Evolutionary conservation across 768 basidiomycete genomes (phyloP), one percentile per base, ranked within the genome.

Genomic region (Naganishia friedmannii): DNA sequence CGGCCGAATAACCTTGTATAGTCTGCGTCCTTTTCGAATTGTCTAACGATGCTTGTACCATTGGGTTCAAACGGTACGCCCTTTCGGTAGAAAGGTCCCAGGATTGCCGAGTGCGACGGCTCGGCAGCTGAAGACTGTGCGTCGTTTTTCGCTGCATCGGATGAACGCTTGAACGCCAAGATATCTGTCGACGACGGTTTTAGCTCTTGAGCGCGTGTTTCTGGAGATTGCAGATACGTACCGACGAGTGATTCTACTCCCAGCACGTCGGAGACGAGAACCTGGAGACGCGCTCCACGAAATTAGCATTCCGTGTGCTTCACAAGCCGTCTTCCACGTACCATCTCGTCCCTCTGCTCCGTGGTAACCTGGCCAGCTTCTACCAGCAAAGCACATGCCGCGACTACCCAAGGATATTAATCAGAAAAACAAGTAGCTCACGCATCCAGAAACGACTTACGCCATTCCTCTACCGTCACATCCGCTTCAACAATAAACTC

Each of bases 11-110:
- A 60, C 48, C 74, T 67, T 28, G 23, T 60, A 46, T 42, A 68
- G 70, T 3, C 68, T 51, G 23, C 70, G 71, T 51, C 69, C 70
- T 8, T 70, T 67, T 75, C 74, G 28, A 66, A 42, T 54, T 70
- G 51, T 1, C 72, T 60, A n/a, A 78, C 51, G 26, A 78, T 74
- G 8, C 66, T 66, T 1, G 72, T 69, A 0, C 74, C 74, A 54
- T 78, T 78, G 8, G 65, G 56, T 39, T 75, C 67, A 0, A 45
- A 9, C 0, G 74, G 73, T 0, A 74, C 77, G 17, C 70, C 70
- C 3, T 67, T 28, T 23, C 74, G 67, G 63, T 75, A 78, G 72
- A 77, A 77, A 4, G 77, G 75, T 7, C 76, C 76, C 23, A 77
- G 70, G 63, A 78, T 77, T 21, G 73, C 75, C 10, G 69, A 70